A percentile compares a stretch with the other conserved stretches of the same genome.
Conservation (phyloP, 257 asterid species). For the Capsicum chinense region DNA sequence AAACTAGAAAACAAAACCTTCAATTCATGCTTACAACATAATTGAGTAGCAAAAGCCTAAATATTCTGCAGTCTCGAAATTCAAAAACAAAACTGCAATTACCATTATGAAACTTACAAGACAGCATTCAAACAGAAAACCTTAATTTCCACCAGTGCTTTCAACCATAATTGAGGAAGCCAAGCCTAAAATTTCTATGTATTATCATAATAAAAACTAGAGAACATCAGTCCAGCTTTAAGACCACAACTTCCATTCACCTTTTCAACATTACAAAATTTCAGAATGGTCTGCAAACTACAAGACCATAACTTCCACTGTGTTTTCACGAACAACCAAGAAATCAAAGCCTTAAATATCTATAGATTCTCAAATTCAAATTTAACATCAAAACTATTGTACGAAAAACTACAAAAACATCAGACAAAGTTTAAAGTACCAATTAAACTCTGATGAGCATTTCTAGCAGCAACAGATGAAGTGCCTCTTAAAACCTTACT, state of each 20-base stretch:
- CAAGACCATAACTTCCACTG: constrained; percentile 1
- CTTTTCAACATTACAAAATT: background rate
- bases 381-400: constrained; percentile 15
- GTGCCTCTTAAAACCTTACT: constrained; percentile 60
- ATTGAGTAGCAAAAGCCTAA: background rate
- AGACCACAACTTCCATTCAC: constrained; percentile 14
- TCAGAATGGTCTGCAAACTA: constrained; percentile 24
- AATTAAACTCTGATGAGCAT: constrained; percentile 55
- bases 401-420: background rate
- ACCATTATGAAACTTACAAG: background rate
- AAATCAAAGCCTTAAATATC: background rate
- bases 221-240: background rate
- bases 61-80: background rate
- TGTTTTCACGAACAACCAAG: background rate
- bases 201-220: background rate
- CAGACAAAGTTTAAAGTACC: constrained; percentile 49
- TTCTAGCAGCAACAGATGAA: constrained; percentile 52
- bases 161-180: constrained; percentile 15
- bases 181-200: constrained; percentile 1
- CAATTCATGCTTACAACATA: background rate
- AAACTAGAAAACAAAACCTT: constrained; percentile 7
- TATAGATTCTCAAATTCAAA: constrained; percentile 17
- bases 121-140: background rate
- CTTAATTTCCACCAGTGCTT: background rate
- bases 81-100: constrained; percentile 2